Conservation (phyloP, 2,329 filamentous ascomycete genomes). For the Lasiodiplodia hormozganensis region DNA sequence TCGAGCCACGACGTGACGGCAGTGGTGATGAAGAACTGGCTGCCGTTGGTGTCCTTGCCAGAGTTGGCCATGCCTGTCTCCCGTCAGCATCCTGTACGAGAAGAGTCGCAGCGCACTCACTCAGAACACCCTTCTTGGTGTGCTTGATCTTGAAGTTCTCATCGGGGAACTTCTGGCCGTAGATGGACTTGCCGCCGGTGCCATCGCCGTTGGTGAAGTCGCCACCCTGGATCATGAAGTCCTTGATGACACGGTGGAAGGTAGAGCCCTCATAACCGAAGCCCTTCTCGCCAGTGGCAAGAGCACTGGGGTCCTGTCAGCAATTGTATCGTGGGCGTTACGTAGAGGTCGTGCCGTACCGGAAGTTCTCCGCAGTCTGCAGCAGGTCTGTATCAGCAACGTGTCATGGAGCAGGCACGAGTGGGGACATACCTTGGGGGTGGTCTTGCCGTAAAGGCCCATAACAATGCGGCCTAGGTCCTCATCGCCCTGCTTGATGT, state of each 20-base stretch:
- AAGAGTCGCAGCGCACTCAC: slow-evolving; percentile 72
- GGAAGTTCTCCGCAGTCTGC: slow-evolving; percentile 70
- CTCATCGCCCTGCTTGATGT: slow-evolving; percentile 79
- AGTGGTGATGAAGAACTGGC: slow-evolving; percentile 77
- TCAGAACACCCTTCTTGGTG: slow-evolving; percentile 80
- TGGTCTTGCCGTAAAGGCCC: slow-evolving; percentile 86
- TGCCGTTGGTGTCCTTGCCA: slow-evolving; percentile 77
- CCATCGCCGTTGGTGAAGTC: slow-evolving; percentile 85
- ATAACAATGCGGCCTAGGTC: slow-evolving; percentile 77
- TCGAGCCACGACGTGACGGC: slow-evolving; percentile 73
- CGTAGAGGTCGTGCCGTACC: slow-evolving; percentile 45
- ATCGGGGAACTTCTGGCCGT: slow-evolving; percentile 81
- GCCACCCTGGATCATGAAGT: slow-evolving; percentile 91
- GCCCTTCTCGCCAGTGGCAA: slow-evolving; percentile 86
- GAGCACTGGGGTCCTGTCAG: slow-evolving; percentile 63
- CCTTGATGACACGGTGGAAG: slow-evolving; percentile 91
- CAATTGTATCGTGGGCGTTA: slow-evolving; percentile 44
- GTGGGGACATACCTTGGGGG: slow-evolving; percentile 67
- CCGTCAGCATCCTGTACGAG: slow-evolving; percentile 74
- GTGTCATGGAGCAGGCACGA: not conserved
- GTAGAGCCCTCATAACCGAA: slow-evolving; percentile 80
- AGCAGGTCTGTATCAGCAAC: slow-evolving; percentile 32
- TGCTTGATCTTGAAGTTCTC: slow-evolving; percentile 97
- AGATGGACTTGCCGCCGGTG: slow-evolving; percentile 88
- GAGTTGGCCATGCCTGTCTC: slow-evolving; percentile 64